A percentile compares a stretch with the other conserved stretches of the same genome.
phyloP scores from a whole-genome alignment of 257 asterid genomes.

The Fraxinus anomala region DNA sequence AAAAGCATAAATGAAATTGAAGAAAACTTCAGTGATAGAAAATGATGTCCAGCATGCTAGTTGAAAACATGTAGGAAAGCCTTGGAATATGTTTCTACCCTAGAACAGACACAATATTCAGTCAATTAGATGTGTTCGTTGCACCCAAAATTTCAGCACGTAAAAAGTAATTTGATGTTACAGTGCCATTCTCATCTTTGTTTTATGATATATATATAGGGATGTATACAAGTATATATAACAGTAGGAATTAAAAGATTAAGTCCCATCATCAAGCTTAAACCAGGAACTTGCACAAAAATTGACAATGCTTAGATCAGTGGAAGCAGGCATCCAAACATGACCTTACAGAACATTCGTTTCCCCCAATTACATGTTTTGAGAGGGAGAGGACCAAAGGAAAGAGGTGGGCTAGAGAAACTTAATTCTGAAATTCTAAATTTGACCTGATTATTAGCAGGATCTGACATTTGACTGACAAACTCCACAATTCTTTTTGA shows the following conservation, averaged over 20 bases:
- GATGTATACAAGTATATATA: constrained; percentile 4
- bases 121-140: constrained; percentile 4
- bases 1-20: constrained; percentile 18
- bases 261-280: constrained; percentile 1
- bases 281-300: constrained; percentile 19
- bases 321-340: constrained; percentile 16
- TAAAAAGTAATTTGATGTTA: not conserved
- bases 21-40: constrained; percentile 7
- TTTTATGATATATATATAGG: constrained; percentile 11
- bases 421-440: constrained; percentile 11
- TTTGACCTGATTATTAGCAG: constrained; percentile 46
- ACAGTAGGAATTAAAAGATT: not conserved
- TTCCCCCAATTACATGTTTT: not conserved
- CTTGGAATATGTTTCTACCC: not conserved
- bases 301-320: not conserved
- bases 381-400: constrained; percentile 14
- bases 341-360: constrained; percentile 10
- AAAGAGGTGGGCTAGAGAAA: constrained; percentile 8
- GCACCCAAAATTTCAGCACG: not conserved
- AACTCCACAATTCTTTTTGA: constrained; percentile 70
- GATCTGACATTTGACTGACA: constrained; percentile 45
- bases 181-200: not conserved
- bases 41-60: not conserved
- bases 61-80: constrained; percentile 6
- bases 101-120: not conserved